Conservation (phyloP, 2,329 filamentous ascomycete species). For the Colletotrichum orchidophilum region DNA sequence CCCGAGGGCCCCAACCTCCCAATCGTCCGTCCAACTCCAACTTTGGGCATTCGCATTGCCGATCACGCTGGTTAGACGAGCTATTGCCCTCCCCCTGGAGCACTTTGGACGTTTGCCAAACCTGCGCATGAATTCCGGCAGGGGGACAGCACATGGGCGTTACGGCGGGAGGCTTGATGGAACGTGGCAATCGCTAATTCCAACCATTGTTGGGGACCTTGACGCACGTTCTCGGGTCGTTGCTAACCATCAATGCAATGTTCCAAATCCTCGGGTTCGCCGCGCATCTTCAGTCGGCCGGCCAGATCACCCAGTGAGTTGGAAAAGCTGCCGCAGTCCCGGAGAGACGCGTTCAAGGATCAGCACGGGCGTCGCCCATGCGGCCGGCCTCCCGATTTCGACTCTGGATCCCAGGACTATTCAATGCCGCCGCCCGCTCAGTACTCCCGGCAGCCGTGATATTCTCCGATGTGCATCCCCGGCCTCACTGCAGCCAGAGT, state of each 20-base stretch:
- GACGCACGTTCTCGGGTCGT: not conserved
- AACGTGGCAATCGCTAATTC: not conserved
- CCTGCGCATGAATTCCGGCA: not conserved
- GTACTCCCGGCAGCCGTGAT: not conserved
- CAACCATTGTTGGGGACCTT: not conserved
- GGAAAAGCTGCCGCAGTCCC: not conserved
- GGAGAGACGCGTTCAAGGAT: not conserved
- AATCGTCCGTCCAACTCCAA: not conserved
- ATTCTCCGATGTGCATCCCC: constrained; percentile 8
- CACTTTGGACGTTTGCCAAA: not conserved
- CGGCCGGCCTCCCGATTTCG: constrained; percentile 8
- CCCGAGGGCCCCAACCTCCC: not conserved
- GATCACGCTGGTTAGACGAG: not conserved
- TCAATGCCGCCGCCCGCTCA: not conserved
- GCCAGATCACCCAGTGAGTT: not conserved
- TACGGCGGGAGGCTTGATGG: not conserved
- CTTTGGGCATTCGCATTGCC: not conserved
- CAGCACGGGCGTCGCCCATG: constrained; percentile 5
- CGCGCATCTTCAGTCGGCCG: not conserved
- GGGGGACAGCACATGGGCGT: not conserved
- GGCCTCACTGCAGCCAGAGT: not conserved
- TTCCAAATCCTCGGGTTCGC: not conserved
- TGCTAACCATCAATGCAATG: not conserved
- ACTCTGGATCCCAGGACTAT: not conserved
- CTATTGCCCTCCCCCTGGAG: not conserved